Conservation (phyloP, 208 protist species). For the Leishmania gerbilli region DNA sequence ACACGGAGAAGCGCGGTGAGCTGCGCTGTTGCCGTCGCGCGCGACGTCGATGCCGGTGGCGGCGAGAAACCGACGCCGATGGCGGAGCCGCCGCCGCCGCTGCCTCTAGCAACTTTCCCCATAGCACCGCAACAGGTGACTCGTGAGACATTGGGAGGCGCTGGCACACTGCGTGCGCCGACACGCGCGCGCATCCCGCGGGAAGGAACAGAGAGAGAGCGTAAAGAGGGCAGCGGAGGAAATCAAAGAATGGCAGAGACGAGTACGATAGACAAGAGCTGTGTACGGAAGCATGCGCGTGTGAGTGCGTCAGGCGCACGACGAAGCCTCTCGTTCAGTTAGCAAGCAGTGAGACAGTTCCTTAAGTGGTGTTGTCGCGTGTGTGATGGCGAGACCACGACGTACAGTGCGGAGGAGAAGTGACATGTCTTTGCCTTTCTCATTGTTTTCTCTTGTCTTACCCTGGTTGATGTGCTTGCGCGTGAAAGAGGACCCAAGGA, state of each 20-base stretch:
- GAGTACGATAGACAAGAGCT: neutral
- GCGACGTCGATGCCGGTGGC: neutral
- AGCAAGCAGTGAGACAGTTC: neutral
- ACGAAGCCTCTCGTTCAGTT: neutral
- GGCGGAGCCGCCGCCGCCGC: neutral
- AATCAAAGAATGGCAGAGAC: neutral
- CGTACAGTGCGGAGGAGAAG: neutral
- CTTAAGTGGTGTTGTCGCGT: neutral
- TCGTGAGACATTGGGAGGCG: constrained; percentile 3
- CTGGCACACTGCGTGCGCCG: neutral
- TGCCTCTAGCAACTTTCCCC: constrained; percentile 21
- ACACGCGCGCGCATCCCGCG: too few relatives aligned
- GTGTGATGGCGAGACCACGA: neutral
- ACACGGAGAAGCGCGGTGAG: constrained; percentile 7
- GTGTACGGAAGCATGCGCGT: neutral
- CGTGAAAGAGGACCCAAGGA: neutral
- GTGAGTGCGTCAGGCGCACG: neutral
- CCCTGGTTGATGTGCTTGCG: neutral
- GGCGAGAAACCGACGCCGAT: neutral
- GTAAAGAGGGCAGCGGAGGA: neutral
- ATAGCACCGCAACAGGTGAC: constrained; percentile 21
- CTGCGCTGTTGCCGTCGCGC: neutral
- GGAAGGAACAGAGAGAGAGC: neutral
- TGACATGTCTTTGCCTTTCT: neutral
- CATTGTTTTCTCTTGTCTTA: neutral